Base-by-base conservation (phyloP, 129 eudicot species). In the Calendula officinalis region DNA sequence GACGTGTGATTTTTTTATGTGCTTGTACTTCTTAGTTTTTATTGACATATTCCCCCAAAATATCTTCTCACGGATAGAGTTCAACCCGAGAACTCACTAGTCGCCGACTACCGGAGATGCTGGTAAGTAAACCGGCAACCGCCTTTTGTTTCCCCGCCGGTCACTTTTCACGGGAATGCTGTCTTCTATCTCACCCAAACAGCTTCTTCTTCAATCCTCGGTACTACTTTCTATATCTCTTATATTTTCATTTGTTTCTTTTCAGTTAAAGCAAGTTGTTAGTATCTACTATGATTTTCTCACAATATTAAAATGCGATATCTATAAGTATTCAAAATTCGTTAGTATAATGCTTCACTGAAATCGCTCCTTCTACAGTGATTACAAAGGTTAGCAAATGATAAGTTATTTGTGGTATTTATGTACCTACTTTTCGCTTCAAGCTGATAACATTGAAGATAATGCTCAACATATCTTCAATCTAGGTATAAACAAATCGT, bases 91-190 rank as follows among this genome's bases (percentile, higher is more conserved):
- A 8, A 8, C 43, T 39, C 43, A 39, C 8, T 39, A 6, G 43
- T 5, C 6, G 43, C 43, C 8, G 8, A 40, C 44, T 5, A 50
- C 59, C 69, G 48, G 60, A 49, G 30, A 86, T 86, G 94, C 75
- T 82, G 73, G 69, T 75, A 73, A 61, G 74, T n/a, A 67, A 75
- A 66, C 64, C 86, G 66, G 62, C 81, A 32, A 62, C 82, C 74
- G 72, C 86, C 81, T 75, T 72, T 45, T 73, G 79, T 5, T 71
- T 80, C 65, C 39, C 75, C 76, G 67, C 75, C 65, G 71, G 65
- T 7, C 46, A 38, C 60, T 77, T 77, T 65, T 5, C 63, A 12
- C 63, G 51, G 45, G 51, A 77, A 73, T 44, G 62, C 61, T 69
- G 71, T 70, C 66, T 73, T 53, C 72, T 70, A 7, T 66, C 81